Evolutionary conservation across 768 basidiomycete genomes (phyloP).

Genomic region (Lentinula guzmanii): DNA sequence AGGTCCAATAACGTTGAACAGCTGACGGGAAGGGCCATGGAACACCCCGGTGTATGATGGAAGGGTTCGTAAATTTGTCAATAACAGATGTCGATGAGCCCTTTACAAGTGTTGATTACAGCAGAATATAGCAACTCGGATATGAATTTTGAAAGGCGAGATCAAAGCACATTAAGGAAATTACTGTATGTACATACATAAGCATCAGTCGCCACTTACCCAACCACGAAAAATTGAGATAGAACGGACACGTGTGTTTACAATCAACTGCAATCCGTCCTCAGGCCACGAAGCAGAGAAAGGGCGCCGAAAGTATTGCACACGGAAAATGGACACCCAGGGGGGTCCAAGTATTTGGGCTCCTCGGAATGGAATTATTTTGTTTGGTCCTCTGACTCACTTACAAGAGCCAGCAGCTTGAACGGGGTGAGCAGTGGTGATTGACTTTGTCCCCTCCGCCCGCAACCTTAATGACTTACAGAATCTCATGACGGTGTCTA

Average conservation of each 20-base stretch:
- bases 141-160: background rate
- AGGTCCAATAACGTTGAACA: background rate
- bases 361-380: too few relatives aligned
- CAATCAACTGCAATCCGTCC: background rate
- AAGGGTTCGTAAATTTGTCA: background rate
- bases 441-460: background rate
- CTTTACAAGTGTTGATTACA: background rate
- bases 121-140: background rate
- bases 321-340: too few relatives aligned
- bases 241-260: background rate
- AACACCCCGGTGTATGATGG: background rate
- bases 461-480: slow-evolving; percentile 9
- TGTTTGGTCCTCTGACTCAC: too few relatives aligned
- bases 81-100: background rate
- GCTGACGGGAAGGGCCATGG: background rate
- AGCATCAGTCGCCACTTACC: background rate
- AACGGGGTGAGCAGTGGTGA: background rate
- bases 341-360: too few relatives aligned
- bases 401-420: too few relatives aligned
- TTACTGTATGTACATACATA: too few relatives aligned
- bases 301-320: too few relatives aligned
- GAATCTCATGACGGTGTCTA: background rate
- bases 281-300: background rate
- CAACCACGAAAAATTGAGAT: background rate
- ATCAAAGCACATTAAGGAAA: background rate